Evolutionary conservation across 2,329 filamentous ascomycete genomes (phyloP), one percentile per base, ranked within the genome.

Genomic region (Plectosphaerella cucumerina): DNA sequence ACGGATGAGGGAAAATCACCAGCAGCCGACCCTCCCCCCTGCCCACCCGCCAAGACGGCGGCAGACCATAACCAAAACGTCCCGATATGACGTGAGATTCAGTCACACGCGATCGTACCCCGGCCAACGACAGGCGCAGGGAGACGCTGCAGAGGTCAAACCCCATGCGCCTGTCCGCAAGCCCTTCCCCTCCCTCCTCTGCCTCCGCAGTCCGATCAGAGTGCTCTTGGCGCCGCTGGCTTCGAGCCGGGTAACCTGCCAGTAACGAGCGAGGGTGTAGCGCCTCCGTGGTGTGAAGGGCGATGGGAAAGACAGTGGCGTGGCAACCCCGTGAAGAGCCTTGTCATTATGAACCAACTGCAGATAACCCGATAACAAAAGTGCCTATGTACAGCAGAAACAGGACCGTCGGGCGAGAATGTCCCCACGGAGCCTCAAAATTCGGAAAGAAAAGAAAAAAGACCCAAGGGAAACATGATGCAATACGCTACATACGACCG

Each of bases 381-480:
- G 17, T 37, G 35, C 17, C 14, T 37, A 37, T 37, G 17, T 17
- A 37, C 35, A 18, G 10, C 35, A 14, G 35, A 37, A 37, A 5
- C 10, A 37, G 17, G 31, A 47, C 15, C 23, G 20, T 15, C n/a
- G 31, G 20, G 15, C 18, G 41, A 44, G n/a, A 33, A 50, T 10
- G 26, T 11, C 8, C 6, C 26, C 26, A 11, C 26, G 23, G 14
- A 44, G 14, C 20, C 34, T 21, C 15, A 20, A 35, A 14, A 44
- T 34, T 8, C 8, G 8, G 12, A 45, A 50, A 50, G 43, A 50
- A 50, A 55, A 55, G 43, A 45, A 55, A 48, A 50, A 48, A 41
- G 44, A 49, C 31, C n/a, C 46, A 45, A 52, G 34, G 47, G 33
- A 44, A 45, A 33, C 39, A 42, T 23, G 23, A 21, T 12, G 31